Evolutionary conservation across 1,284 basidiomycete genomes (phyloP).

Genomic region (Apiotrichum akiyoshidainum): DNA sequence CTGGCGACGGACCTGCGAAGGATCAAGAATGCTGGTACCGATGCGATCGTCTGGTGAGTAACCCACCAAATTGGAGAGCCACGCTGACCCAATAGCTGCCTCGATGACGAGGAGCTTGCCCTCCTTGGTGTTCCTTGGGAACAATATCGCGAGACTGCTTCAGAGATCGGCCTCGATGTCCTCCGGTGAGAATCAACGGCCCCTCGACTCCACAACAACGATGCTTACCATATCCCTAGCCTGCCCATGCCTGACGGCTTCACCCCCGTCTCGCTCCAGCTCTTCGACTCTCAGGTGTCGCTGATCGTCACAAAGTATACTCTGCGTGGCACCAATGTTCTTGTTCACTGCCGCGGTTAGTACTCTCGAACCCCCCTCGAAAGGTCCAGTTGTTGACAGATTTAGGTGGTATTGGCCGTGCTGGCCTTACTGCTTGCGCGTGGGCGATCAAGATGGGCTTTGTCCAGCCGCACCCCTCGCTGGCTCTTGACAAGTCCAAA

Average conservation of each 20-base stretch:
- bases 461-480: slow-evolving; percentile 48
- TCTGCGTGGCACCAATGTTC: slow-evolving; percentile 66
- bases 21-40: slow-evolving; percentile 71
- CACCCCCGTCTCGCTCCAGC: slow-evolving; percentile 63
- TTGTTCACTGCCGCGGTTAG: slow-evolving; percentile 84
- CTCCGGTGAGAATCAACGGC: slow-evolving; percentile 55
- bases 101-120: slow-evolving; percentile 79
- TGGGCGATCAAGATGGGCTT: slow-evolving; percentile 93
- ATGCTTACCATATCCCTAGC: slow-evolving; percentile 49
- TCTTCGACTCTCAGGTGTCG: slow-evolving; percentile 69
- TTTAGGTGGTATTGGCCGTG: slow-evolving; percentile 75
- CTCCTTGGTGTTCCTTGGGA: slow-evolving; percentile 80
- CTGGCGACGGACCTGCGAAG: slow-evolving; percentile 71
- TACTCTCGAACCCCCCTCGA: slow-evolving; percentile 1
- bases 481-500: slow-evolving; percentile 17
- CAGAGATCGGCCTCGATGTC: slow-evolving; percentile 68
- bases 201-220: not conserved
- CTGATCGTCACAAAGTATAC: slow-evolving; percentile 72
- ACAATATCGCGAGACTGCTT: slow-evolving; percentile 66
- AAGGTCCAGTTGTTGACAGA: slow-evolving; percentile 3
- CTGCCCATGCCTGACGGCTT: slow-evolving; percentile 90
- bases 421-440: slow-evolving; percentile 85
- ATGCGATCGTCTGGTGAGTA: slow-evolving; percentile 73
- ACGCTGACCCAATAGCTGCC: slow-evolving; percentile 57
- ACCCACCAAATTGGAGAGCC: slow-evolving; percentile 20